phyloP scores from a whole-genome alignment of 2,329 filamentous ascomycete species.

The Fusarium piperis region DNA sequence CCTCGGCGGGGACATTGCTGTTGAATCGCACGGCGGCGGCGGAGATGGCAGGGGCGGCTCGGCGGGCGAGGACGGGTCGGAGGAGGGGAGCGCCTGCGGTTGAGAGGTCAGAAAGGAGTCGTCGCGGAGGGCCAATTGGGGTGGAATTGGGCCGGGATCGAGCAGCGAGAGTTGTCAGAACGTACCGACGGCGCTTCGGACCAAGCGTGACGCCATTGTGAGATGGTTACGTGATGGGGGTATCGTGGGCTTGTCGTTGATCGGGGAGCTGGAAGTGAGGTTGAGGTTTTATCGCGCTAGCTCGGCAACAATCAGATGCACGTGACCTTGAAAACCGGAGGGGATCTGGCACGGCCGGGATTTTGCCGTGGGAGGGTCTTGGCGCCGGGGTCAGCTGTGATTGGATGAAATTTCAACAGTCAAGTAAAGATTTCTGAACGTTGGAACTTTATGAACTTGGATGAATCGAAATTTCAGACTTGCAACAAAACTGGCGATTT shows the following conservation, averaged over 20 bases:
- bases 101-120: conserved; percentile 37
- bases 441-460: conserved; percentile 33
- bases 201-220: conserved; percentile 98
- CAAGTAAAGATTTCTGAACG: conserved; percentile 45
- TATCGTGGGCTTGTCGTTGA: conserved; percentile 57
- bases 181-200: conserved; percentile 94
- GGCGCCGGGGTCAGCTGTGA: conserved; percentile 24
- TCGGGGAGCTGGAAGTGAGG: conserved; percentile 56
- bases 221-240: conserved; percentile 65
- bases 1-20: conserved; percentile 83
- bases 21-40: conserved; percentile 74
- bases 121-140: conserved; percentile 43
- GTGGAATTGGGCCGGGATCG: conserved; percentile 19
- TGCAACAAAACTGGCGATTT: not conserved
- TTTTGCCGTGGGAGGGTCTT: conserved; percentile 34
- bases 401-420: conserved; percentile 44
- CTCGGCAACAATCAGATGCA: conserved; percentile 51
- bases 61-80: conserved; percentile 81
- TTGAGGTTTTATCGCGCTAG: conserved; percentile 63
- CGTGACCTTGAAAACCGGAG: conserved; percentile 45
- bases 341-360: conserved; percentile 40
- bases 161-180: conserved; percentile 42
- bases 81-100: conserved; percentile 84
- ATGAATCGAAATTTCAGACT: conserved; percentile 15
- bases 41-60: conserved; percentile 78